These are phyloP conservation scores for Graphiopsis chlorocephala DNA, from an alignment of 2,329 filamentous ascomycete genomes.

Conservation along the genomic window DNA sequence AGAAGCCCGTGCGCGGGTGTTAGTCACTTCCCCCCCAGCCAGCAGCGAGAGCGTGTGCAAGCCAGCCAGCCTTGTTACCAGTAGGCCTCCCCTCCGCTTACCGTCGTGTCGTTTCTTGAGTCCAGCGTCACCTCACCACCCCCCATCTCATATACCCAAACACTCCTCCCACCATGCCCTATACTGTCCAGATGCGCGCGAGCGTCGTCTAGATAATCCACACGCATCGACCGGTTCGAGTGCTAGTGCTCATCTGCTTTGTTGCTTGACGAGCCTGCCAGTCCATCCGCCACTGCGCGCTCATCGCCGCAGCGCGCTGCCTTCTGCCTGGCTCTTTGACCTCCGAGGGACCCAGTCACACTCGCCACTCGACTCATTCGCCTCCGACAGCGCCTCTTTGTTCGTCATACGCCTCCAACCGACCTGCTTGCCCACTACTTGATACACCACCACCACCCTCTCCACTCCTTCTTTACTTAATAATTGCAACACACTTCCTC, in stretches of 20 bases:
- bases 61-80: conserved; percentile 1
- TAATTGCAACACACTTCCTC: conserved; percentile 1
- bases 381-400: conserved; percentile 10
- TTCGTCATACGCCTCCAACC: conserved; percentile 2
- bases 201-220: conserved; percentile 6
- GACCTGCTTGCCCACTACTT: neutral
- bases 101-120: neutral
- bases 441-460: conserved; percentile 8
- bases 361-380: conserved; percentile 16
- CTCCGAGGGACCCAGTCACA: conserved; percentile 3
- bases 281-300: conserved; percentile 1
- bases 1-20: neutral
- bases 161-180: neutral
- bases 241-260: neutral
- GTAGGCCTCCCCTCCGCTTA: neutral
- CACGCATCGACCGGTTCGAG: neutral
- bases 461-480: conserved; percentile 12
- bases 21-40: neutral
- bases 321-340: conserved; percentile 16
- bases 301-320: conserved; percentile 9
- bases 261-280: conserved; percentile 7
- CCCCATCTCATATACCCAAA: neutral
- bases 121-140: neutral
- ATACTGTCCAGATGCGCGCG: neutral
- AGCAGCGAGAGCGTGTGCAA: neutral